These are phyloP conservation scores for Penicillium freii DNA, from an alignment of 2,329 filamentous ascomycete species.

Conservation along the genomic window DNA sequence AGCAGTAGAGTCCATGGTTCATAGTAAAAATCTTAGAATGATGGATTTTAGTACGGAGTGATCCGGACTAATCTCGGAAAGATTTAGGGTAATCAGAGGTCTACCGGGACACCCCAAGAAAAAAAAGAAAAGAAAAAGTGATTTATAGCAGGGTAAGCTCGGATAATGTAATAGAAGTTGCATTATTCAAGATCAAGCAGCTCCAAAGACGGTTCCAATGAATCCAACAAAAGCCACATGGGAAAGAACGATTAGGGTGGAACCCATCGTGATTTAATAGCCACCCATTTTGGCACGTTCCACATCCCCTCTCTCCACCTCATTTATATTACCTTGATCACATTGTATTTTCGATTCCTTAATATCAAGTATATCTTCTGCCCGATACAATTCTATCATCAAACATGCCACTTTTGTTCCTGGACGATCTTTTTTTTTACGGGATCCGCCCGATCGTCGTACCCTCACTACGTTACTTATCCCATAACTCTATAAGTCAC, in stretches of 20 bases:
- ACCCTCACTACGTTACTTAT: not conserved
- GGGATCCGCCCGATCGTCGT: constrained; percentile 8
- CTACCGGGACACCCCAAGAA: too few species aligned
- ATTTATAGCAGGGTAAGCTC: not conserved
- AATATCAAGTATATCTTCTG: constrained; percentile 1
- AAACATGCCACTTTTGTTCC: constrained; percentile 7
- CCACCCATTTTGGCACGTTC: constrained; percentile 28
- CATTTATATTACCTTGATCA: constrained; percentile 15
- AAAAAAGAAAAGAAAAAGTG: too few species aligned
- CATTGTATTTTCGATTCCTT: constrained; percentile 7
- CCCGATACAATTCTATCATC: not conserved
- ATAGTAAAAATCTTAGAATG: not conserved
- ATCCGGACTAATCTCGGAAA: not conserved
- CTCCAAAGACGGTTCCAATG: not conserved
- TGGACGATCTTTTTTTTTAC: constrained; percentile 7
- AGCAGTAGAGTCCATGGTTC: constrained; percentile 8
- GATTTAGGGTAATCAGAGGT: not conserved
- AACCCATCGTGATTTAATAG: constrained; percentile 18
- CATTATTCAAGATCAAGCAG: not conserved
- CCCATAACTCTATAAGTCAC: not conserved
- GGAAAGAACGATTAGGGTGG: constrained; percentile 13
- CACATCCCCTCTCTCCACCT: constrained; percentile 1
- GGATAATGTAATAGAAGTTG: not conserved
- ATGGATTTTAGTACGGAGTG: not conserved
- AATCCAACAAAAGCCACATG: constrained; percentile 21